Evolutionary conservation across 2,329 filamentous ascomycete species (phyloP), one percentile per base, ranked within the genome.

Genomic region (Colletotrichum sojae): DNA sequence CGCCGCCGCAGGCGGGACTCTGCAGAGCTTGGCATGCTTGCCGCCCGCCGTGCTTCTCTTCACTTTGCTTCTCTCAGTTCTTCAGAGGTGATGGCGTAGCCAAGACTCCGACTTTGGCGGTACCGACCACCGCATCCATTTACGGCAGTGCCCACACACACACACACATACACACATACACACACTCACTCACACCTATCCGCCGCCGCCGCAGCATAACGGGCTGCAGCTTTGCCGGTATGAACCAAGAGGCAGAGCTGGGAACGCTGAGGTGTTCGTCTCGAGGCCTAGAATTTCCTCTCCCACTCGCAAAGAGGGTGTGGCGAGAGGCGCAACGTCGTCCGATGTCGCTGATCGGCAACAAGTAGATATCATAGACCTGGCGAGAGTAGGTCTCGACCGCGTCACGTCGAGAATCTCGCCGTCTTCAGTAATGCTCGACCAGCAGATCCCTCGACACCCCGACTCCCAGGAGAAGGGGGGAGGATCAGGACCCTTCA

Each of bases 401-500:
- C 61, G 62, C 66, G 62, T 69, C 55, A 69, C 39, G 40, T 49
- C 49, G 66, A 66, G 43, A 49, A 69, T 69, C 66, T 61, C 49
- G 45, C 54, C 66, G 10, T 69, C 31, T 60, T 45, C 31, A 60
- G 54, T 27, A 66, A 40, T 16, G 20, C 36, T 36, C 6, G 49
- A 62, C 48, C 31, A 45, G 66, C 39, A 66, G 62, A 69, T 69
- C 62, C 66, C 31, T 43, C 16, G 40, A 43, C 40, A 43, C 40
- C 16, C 13, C 43, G 55, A 66, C 25, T 13, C 27, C 49, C 31
- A 39, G 54, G 54, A n/a, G 43, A 20, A 43, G 54, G 18, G 49
- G 54, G 43, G 40, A 55, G 48, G 55, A 55, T 51, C 55, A 54
- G 43, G 61, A 55, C 66, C 49, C 36, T 39, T 49, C 55, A 49